Percentiles rank a stretch among this genome's conserved stretches.
phyloP scores from a whole-genome alignment of 257 asterid species.

The Nemophila menziesii region DNA sequence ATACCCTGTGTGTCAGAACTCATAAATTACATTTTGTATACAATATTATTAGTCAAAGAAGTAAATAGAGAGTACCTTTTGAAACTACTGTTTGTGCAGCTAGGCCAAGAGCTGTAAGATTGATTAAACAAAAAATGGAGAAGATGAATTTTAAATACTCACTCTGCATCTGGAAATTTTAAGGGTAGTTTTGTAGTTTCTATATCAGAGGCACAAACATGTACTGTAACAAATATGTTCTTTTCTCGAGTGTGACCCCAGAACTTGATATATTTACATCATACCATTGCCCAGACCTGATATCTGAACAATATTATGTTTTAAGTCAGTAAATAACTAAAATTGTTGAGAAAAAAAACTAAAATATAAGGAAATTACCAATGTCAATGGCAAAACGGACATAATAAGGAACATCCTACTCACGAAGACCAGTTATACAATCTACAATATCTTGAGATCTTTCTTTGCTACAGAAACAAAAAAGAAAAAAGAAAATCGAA shows the following conservation, averaged over 20 bases:
- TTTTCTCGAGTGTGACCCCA: slow-evolving; percentile 55
- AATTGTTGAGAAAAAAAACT: slow-evolving; percentile 3
- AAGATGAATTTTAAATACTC: no score
- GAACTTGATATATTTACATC: slow-evolving; percentile 74
- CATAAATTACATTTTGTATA: no score
- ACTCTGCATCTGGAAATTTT: slow-evolving; percentile 98
- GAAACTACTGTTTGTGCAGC: no score
- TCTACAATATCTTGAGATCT: slow-evolving; percentile 84
- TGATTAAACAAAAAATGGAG: no score
- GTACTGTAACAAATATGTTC: slow-evolving; percentile 92
- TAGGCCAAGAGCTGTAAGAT: no score
- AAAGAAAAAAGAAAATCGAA: background rate
- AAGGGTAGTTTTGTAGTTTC: slow-evolving; percentile 97
- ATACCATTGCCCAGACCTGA: slow-evolving; percentile 96
- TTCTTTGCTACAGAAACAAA: slow-evolving; percentile 67
- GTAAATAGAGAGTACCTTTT: no score
- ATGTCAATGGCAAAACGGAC: slow-evolving; percentile 96
- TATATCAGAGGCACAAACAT: slow-evolving; percentile 97
- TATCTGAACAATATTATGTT: slow-evolving; percentile 42
- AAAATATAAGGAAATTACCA: slow-evolving; percentile 52
- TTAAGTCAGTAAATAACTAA: slow-evolving; percentile 13
- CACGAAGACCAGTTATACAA: slow-evolving; percentile 86
- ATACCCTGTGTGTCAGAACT: no score
- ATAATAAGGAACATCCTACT: slow-evolving; percentile 94
- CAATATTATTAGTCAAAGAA: no score